Evolutionary conservation across 1,139 yeast species (phyloP).

Genomic region (Taphrina flavorubra): DNA sequence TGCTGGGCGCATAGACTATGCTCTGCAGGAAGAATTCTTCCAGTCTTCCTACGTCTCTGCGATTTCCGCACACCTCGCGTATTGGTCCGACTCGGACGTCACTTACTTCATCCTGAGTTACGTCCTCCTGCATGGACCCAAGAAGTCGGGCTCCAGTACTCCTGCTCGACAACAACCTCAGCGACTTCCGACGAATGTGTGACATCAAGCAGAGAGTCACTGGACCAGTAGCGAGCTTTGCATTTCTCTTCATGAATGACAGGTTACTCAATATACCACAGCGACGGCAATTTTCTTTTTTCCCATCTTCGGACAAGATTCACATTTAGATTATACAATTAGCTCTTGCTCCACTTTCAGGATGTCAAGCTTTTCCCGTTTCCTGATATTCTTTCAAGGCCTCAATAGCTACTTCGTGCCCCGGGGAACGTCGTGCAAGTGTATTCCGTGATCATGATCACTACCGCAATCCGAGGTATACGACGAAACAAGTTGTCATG

Average conservation of each 20-base stretch:
- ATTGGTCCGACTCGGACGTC: conserved; percentile 84
- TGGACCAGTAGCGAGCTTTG: no score
- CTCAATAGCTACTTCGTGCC: no score
- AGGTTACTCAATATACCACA: background rate
- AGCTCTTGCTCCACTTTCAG: no score
- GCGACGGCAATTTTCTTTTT: background rate
- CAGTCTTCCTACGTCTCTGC: conserved; percentile 76
- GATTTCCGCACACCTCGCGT: conserved; percentile 82
- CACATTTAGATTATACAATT: no score
- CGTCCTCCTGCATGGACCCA: conserved; percentile 11
- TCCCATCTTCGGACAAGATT: no score
- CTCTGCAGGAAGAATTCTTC: conserved; percentile 76
- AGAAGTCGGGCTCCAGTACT: background rate
- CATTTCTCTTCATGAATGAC: no score
- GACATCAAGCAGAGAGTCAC: background rate
- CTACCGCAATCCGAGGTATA: background rate
- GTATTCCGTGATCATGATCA: background rate
- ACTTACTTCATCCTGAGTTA: conserved; percentile 70
- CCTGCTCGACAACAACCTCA: conserved; percentile 9
- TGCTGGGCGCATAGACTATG: conserved; percentile 80
- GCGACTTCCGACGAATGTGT: conserved; percentile 15
- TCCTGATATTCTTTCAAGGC: no score
- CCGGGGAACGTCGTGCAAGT: no score
- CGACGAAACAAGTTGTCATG: background rate
- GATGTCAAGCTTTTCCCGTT: no score